Evolutionary conservation across 2,329 filamentous ascomycete species (phyloP), one percentile per base, ranked within the genome.

Genomic region (Exutisphaerella laricina): DNA sequence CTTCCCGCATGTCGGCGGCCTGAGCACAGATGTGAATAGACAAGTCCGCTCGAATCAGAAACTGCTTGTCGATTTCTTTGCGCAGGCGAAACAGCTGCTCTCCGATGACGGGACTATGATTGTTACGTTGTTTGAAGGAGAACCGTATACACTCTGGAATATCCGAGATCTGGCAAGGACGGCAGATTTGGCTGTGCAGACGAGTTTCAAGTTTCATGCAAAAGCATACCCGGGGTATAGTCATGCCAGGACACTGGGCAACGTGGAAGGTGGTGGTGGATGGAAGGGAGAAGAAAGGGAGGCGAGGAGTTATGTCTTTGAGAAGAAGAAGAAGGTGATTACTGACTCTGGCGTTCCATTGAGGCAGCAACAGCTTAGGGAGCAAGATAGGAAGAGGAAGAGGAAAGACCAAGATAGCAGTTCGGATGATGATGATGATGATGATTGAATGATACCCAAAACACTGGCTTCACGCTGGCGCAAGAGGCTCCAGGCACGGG

Each of bases 131-230:
- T 98, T 98, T 63, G 90, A 96, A 65, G 85, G 85, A 45, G 84
- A 94, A 64, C 92, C 92, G 0, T 98, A 98, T 64, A 90, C 88
- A 2, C 75, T 96, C 1, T 98, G 92, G 92, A 96, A 97, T 68
- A 76, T 97, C 18, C 78, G 82, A 25, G 90, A 96, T 68, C 72
- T 98, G 20, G 92, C 79, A 2, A 76, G 90, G 5, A 87, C 95
- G 63, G 73, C 74, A 4, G 85, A 84, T 4, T 68, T 90, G 38
- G 75, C 78, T 57, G 82, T 88, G 25, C 72, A 80, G 55, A 70
- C 76, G 57, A 88, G 82, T 62, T 89, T 85, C 60, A 69, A 67
- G 44, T 92, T 92, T 59, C 73, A 78, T 49, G 73, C 78, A 4
- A 67, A 58, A 12, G 77, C 74, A 17, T 92, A 90, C 61, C 84